Conservation (phyloP, 1,284 basidiomycete species). For the Sanghuangporus baumii region DNA sequence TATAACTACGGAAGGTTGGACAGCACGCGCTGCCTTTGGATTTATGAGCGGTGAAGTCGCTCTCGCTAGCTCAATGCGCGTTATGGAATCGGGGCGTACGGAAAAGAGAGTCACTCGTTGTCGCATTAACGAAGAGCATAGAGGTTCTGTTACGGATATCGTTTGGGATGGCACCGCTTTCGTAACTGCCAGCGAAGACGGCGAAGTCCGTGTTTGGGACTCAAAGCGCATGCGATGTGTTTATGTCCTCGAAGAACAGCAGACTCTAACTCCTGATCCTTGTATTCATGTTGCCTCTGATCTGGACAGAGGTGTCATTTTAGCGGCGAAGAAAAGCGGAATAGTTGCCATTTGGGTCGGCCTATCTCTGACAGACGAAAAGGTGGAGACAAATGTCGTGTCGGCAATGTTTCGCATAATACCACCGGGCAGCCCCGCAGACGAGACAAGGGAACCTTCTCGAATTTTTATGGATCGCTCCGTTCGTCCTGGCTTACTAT, state of each 20-base stretch:
- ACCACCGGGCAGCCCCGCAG: neutral
- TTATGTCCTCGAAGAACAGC: constrained; percentile 52
- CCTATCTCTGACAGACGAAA: constrained; percentile 3
- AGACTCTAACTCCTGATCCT: constrained; percentile 37
- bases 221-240: constrained; percentile 44
- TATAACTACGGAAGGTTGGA: constrained; percentile 57
- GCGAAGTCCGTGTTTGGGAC: constrained; percentile 69
- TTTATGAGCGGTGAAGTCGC: constrained; percentile 66
- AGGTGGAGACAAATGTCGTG: neutral
- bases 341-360: constrained; percentile 50
- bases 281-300: constrained; percentile 44
- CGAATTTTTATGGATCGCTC: constrained; percentile 21
- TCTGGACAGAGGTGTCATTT: constrained; percentile 39
- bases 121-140: constrained; percentile 50
- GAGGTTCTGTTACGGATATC: constrained; percentile 47
- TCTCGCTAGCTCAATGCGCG: constrained; percentile 50
- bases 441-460: neutral
- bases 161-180: constrained; percentile 43
- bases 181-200: constrained; percentile 56
- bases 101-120: constrained; percentile 45
- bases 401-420: neutral
- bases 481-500: constrained; percentile 12
- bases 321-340: constrained; percentile 48
- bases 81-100: constrained; percentile 49
- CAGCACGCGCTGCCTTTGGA: constrained; percentile 73